Evolutionary conservation across 805 yeast genomes (phyloP), one percentile per base, ranked within the genome.

Genomic region (Myxozyma neotropica): DNA sequence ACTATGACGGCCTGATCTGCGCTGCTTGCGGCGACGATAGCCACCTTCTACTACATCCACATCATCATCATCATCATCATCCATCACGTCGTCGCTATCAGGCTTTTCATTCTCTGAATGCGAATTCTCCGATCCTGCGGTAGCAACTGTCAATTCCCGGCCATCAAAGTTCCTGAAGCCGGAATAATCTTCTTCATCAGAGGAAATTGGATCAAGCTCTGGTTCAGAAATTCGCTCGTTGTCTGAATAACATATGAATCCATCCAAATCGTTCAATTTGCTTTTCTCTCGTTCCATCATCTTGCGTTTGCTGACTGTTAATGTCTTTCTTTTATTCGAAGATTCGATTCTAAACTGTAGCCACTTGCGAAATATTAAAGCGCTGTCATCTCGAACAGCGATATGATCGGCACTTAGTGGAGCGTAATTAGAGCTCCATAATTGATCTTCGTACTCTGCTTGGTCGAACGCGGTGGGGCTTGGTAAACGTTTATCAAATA

Each of bases 301-400:
- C 38, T 43, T 44, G 13, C 49, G 6, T n/a, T 19, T 26, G 8
- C 58, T 36, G 6, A 47, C 31, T 3, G 53, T 54, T 24, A 48
- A n/a, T 2, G 56, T 49, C 23, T 29, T 29, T 13, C 38, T 45
- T 23, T 57, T 43, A 36, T 60, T 58, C 12, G 47, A 7, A n/a
- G 19, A 29, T 33, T 52, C 72, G 73, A 59, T 70, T 68, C n/a
- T 76, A 71, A 45, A 82, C 67, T 0, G 88, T 77, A 65, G 85
- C 93, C 49, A 86, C 73, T 44, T 87, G 70, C 63, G 82, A 83
- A n/a, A 88, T 85, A 66, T 19, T 21, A 57, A 3, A 0, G 66
- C 66, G n/a, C 54, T n/a, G 29, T 58, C 66, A 49, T 53, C 75
- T 85, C 72, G 0, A 85, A 78, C 54, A 80, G 80, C 5, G 84